Base-by-base conservation (phyloP, 768 basidiomycete species). In the Termitomyces sp. region DNA sequence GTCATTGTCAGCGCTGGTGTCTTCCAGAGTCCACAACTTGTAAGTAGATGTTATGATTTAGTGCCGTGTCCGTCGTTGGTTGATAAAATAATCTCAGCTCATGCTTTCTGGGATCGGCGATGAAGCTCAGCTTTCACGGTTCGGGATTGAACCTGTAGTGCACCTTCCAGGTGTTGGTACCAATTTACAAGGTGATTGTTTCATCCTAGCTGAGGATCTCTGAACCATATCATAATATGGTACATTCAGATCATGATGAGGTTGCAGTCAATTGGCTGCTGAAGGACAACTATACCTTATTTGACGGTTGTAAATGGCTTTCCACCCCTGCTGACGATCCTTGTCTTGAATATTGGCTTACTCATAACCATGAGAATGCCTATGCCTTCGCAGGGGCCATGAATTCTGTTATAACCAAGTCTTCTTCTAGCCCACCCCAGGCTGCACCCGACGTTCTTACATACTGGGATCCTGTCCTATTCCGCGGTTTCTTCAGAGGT, bases 101-200 rank as follows among this genome's bases (percentile, higher is more conserved):
- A 69, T 67, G 70, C 66, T 71, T 16, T 73, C 72, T 3, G 72
- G 72, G 12, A 73, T 73, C 52, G 72, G 72, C 14, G 68, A 72
- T 52, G 14, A 37, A 5, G 42, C 58, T 1, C 66, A 69, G 3
- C 64, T 73, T 2, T 37, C 39, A 8, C 21, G 62, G 21, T 49
- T 65, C 37, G 67, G 67, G 10, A 70, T 73, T 54, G 50, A 63
- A 32, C 21, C 71, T 5, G 39, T 71, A 25, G 62, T 71, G 4
- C 37, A 72, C 54, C 61, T 72, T 19, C 70, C 74, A 1, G 70
- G 70, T 3, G 73, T 76, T 21, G 73, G 74, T 17, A 61, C 39
- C 10, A 73, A 75, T 54, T 62, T 75, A 16, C 71, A 73, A 62
- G 74, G 73, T 61, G 54, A 60, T 45, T 35, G 3, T 32, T 12